phyloP scores from a whole-genome alignment of 352 stramenopile genomes.

The Phytophthora chlamydospora region DNA sequence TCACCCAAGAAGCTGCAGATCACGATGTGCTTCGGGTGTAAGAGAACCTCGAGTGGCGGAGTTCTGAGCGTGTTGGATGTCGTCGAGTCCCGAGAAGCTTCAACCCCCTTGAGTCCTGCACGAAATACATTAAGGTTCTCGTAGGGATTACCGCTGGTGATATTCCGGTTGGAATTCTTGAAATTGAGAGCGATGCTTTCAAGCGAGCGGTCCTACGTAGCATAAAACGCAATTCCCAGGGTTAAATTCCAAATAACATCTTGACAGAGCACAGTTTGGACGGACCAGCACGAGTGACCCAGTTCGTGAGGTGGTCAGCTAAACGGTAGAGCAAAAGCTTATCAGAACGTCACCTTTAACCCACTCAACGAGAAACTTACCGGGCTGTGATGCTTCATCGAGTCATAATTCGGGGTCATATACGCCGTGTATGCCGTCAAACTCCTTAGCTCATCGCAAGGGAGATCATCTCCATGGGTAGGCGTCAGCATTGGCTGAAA shows the following conservation, averaged over 20 bases:
- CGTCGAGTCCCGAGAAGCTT: constrained; percentile 25
- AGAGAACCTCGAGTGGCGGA: constrained; percentile 61
- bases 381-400: constrained; percentile 31
- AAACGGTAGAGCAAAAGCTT: not conserved
- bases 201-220: constrained; percentile 63
- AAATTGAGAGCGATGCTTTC: constrained; percentile 59
- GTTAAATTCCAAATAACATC: constrained; percentile 4
- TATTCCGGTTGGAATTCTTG: constrained; percentile 39
- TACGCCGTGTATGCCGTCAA: constrained; percentile 58
- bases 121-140: constrained; percentile 37
- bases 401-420: constrained; percentile 49
- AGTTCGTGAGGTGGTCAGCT: constrained; percentile 43
- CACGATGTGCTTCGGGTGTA: constrained; percentile 75
- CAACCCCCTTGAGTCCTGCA: constrained; percentile 25
- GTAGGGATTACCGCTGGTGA: constrained; percentile 51
- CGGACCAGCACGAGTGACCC: constrained; percentile 60
- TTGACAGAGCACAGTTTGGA: not conserved
- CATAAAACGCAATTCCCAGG: not conserved
- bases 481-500: constrained; percentile 51
- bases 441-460: constrained; percentile 48
- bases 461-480: constrained; percentile 29
- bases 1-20: constrained; percentile 87
- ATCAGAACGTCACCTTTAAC: not conserved
- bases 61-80: constrained; percentile 41
- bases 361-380: constrained; percentile 23